These are phyloP conservation scores for Malus hybrid DNA, from an alignment of 331 rosid genomes.

Conservation along the genomic window DNA sequence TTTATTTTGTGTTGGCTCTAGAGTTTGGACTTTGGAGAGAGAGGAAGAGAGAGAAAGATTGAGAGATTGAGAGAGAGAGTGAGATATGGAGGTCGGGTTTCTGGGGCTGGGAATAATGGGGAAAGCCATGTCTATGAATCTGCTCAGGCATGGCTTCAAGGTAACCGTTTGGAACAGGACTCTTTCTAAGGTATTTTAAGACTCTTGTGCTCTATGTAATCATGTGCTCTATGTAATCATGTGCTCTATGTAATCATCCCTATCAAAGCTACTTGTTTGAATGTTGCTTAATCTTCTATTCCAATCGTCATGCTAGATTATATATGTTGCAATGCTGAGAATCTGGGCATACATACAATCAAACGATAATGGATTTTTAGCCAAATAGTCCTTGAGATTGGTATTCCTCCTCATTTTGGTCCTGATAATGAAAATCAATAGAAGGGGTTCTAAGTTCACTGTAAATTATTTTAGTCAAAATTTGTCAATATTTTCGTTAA, in stretches of 20 bases:
- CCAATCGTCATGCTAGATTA: background rate
- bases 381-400: too few species aligned
- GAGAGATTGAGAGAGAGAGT: background rate
- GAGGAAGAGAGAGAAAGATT: background rate
- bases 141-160: conserved; percentile 60
- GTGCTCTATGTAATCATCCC: background rate
- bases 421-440: too few species aligned
- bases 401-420: too few species aligned
- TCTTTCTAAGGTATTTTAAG: conserved; percentile 50
- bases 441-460: too few species aligned
- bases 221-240: background rate
- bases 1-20: too few species aligned
- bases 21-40: too few species aligned
- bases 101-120: conserved; percentile 91
- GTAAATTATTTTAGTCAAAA: too few species aligned
- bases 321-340: background rate
- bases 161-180: conserved; percentile 89
- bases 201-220: background rate
- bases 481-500: too few species aligned
- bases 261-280: background rate
- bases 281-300: background rate
- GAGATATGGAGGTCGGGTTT: conserved; percentile 62
- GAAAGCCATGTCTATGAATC: conserved; percentile 64
- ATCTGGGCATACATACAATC: background rate
- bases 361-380: background rate